Evolutionary conservation across 2,329 filamentous ascomycete genomes (phyloP).

Genomic region (Colletotrichum eremochloae): DNA sequence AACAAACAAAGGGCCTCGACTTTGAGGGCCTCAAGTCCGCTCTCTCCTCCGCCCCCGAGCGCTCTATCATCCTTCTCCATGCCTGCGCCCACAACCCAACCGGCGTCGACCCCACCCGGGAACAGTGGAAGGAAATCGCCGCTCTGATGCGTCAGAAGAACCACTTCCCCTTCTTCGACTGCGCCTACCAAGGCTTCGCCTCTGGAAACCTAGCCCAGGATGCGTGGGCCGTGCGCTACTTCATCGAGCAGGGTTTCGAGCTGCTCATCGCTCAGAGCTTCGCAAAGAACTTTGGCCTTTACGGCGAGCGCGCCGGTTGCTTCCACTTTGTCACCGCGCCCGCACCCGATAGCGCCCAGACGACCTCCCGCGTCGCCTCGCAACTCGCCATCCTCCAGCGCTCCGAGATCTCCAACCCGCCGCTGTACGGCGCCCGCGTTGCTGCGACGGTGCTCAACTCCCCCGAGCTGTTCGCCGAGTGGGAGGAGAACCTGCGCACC

Average conservation of each 20-base stretch:
- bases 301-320: conserved; percentile 94
- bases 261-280: conserved; percentile 92
- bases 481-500: conserved; percentile 90
- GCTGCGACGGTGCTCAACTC: conserved; percentile 89
- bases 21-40: conserved; percentile 87
- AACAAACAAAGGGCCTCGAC: conserved; percentile 90
- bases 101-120: conserved; percentile 91
- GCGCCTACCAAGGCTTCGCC: conserved; percentile 97
- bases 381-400: conserved; percentile 96
- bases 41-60: conserved; percentile 78
- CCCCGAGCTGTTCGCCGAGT: conserved; percentile 83
- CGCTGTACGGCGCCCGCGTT: conserved; percentile 92
- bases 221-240: conserved; percentile 93
- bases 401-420: conserved; percentile 97
- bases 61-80: conserved; percentile 91
- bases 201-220: conserved; percentile 89
- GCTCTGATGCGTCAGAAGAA: conserved; percentile 79
- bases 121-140: conserved; percentile 95
- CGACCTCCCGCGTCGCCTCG: conserved; percentile 77
- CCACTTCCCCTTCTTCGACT: conserved; percentile 99
- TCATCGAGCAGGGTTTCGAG: conserved; percentile 91
- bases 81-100: conserved; percentile 99
- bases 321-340: conserved; percentile 93
- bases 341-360: conserved; percentile 73
- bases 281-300: conserved; percentile 98